Evolutionary conservation across 2,329 filamentous ascomycete species (phyloP).

Genomic region (Coniella lustricola): DNA sequence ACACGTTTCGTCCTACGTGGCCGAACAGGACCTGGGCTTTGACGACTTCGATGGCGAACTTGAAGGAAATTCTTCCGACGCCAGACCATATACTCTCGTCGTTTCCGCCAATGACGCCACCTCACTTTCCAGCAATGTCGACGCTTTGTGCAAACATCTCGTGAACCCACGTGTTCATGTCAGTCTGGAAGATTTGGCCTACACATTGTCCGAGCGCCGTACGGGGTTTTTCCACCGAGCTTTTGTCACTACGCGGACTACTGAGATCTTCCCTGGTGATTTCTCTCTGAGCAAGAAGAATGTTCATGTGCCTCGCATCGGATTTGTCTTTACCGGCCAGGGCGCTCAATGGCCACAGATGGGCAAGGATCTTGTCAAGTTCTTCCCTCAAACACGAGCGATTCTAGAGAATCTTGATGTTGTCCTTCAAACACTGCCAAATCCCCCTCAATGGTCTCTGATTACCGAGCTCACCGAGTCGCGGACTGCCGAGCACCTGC

Average conservation of each 20-base stretch:
- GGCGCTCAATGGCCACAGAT: constrained; percentile 23
- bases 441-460: constrained; percentile 18
- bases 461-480: constrained; percentile 14
- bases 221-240: constrained; percentile 11
- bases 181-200: constrained; percentile 15
- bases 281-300: background rate
- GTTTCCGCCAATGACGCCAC: constrained; percentile 17
- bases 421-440: constrained; percentile 13
- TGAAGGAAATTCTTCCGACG: too few species aligned
- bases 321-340: constrained; percentile 22
- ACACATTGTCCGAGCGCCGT: constrained; percentile 12
- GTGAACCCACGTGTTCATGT: background rate
- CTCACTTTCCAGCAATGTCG: too few species aligned
- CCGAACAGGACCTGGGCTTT: background rate
- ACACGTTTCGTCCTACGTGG: background rate
- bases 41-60: background rate
- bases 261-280: too few species aligned
- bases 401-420: constrained; percentile 16
- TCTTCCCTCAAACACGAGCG: constrained; percentile 5
- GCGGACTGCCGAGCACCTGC: constrained; percentile 15
- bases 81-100: constrained; percentile 6
- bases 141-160: constrained; percentile 12
- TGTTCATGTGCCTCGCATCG: background rate
- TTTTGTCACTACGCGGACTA: background rate
- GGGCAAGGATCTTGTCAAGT: constrained; percentile 19